Evolutionary conservation across 148 eudicot species (phyloP).

Genomic region (Simmondsia chinensis): DNA sequence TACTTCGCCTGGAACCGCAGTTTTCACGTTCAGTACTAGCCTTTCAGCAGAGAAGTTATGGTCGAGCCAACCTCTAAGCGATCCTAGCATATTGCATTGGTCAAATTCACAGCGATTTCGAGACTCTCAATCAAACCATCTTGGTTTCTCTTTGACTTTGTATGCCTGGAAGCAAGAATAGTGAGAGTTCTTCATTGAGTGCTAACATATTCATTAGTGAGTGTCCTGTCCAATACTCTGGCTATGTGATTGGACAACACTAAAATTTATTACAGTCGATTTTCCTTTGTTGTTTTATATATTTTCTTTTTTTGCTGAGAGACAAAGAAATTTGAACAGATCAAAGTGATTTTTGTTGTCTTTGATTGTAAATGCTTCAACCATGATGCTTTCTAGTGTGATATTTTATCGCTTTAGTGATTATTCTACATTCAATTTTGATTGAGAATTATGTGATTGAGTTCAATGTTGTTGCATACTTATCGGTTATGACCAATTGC

Average conservation of each 20-base stretch:
- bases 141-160: conserved; percentile 48
- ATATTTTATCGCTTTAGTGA: conserved; percentile 4
- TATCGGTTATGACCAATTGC: neutral
- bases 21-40: conserved; percentile 51
- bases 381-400: conserved; percentile 1
- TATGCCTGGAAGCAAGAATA: conserved; percentile 63
- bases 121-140: conserved; percentile 39
- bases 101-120: conserved; percentile 34
- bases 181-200: conserved; percentile 31
- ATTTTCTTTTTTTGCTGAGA: conserved; percentile 11
- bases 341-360: conserved; percentile 22
- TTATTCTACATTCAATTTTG: neutral
- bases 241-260: conserved; percentile 27
- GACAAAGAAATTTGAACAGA: conserved; percentile 17
- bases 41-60: conserved; percentile 46
- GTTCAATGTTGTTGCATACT: neutral
- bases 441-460: neutral
- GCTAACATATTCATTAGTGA: conserved; percentile 31
- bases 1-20: conserved; percentile 42
- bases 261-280: conserved; percentile 23
- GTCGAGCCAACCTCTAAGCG: conserved; percentile 32
- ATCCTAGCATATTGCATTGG: conserved; percentile 26
- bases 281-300: conserved; percentile 15
- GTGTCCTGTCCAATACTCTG: conserved; percentile 21
- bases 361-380: conserved; percentile 21